Conservation (phyloP, 306 rosid genomes). For the Comarum palustre region DNA sequence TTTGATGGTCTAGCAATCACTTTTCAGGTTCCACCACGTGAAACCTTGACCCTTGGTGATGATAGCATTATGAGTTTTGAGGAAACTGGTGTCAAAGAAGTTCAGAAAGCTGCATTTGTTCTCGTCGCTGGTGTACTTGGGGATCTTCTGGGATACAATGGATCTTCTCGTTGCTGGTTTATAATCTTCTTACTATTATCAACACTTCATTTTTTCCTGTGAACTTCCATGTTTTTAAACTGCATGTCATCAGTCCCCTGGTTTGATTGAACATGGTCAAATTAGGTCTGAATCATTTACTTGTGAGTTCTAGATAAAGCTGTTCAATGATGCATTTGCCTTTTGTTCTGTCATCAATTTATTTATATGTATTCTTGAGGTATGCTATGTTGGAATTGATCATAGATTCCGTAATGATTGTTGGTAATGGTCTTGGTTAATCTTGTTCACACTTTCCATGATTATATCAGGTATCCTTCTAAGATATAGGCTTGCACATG, state of each 20-base stretch:
- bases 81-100: constrained; percentile 75
- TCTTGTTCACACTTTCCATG: background rate
- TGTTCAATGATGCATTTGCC: background rate
- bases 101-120: constrained; percentile 77
- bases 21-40: constrained; percentile 88
- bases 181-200: background rate
- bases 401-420: background rate
- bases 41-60: constrained; percentile 64
- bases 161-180: no score
- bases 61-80: constrained; percentile 65
- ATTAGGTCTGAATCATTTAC: constrained; percentile 12
- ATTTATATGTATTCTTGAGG: background rate
- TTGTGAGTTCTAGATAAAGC: background rate
- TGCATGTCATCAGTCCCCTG: background rate
- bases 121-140: constrained; percentile 99
- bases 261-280: constrained; percentile 12
- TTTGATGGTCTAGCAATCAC: constrained; percentile 26
- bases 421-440: background rate
- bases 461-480: background rate
- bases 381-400: background rate
- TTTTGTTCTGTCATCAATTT: background rate
- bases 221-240: background rate
- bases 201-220: background rate
- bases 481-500: background rate
- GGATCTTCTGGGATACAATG: constrained; percentile 92